phyloP scores from a whole-genome alignment of 208 protist genomes.

The Angomonas ambiguus region DNA sequence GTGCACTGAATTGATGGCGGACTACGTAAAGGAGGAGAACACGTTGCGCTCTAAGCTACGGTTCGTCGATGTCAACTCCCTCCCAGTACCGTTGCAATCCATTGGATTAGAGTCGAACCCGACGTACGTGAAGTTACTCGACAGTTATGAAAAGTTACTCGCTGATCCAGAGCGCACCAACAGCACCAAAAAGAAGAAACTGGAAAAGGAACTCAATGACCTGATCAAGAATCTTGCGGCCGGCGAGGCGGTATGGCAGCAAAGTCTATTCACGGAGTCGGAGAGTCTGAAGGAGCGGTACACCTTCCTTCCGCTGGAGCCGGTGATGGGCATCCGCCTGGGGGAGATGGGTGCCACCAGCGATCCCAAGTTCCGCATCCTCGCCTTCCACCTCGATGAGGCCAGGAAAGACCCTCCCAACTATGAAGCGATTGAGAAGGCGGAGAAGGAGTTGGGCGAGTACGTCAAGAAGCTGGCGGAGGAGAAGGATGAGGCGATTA shows the following conservation, averaged over 20 bases:
- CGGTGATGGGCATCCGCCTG: slow-evolving; percentile 20
- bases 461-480: slow-evolving; percentile 23
- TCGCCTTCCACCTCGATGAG: slow-evolving; percentile 25
- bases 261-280: slow-evolving; percentile 17
- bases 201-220: slow-evolving; percentile 31
- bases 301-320: slow-evolving; percentile 29
- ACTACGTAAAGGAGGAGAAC: slow-evolving; percentile 27
- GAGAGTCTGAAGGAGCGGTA: slow-evolving; percentile 31
- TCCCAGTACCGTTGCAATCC: slow-evolving; percentile 33
- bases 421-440: slow-evolving; percentile 16
- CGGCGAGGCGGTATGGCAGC: slow-evolving; percentile 15
- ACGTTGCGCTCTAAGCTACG: slow-evolving; percentile 24
- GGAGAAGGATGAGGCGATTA: slow-evolving; percentile 15
- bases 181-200: slow-evolving; percentile 13
- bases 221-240: slow-evolving; percentile 20
- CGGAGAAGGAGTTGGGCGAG: slow-evolving; percentile 17
- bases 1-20: slow-evolving; percentile 31
- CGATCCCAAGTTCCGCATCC: slow-evolving; percentile 26
- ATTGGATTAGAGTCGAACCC: slow-evolving; percentile 32
- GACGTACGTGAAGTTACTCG: slow-evolving; percentile 11
- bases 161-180: neutral
- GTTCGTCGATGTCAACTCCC: slow-evolving; percentile 22
- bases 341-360: slow-evolving; percentile 24
- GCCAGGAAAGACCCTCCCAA: slow-evolving; percentile 18
- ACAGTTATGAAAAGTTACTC: neutral